Evolutionary conservation across 2,329 filamentous ascomycete species (phyloP).

Genomic region (Rhexocercosporidium sp.): DNA sequence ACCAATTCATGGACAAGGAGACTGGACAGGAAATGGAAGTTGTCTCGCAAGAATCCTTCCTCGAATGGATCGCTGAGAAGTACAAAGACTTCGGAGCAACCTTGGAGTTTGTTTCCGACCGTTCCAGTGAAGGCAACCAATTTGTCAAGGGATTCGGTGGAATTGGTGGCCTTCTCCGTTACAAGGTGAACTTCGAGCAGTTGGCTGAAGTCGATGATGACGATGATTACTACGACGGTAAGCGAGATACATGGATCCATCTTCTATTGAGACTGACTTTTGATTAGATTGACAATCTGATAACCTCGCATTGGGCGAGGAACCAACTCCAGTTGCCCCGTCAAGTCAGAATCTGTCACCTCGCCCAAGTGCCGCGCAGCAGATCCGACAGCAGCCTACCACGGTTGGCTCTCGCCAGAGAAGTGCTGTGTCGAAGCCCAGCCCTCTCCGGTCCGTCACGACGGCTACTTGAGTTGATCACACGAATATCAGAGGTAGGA

Average conservation of each 20-base stretch:
- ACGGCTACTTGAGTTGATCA: slow-evolving; percentile 49
- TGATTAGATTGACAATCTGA: slow-evolving; percentile 82
- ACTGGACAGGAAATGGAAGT: slow-evolving; percentile 98
- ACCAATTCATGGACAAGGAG: slow-evolving; percentile 92
- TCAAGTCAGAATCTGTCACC: slow-evolving; percentile 49
- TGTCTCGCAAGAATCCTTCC: slow-evolving; percentile 83
- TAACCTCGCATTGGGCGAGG: slow-evolving; percentile 88
- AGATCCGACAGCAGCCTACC: slow-evolving; percentile 49
- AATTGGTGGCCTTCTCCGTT: slow-evolving; percentile 94
- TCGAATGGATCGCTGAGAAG: slow-evolving; percentile 99
- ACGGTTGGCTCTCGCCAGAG: slow-evolving; percentile 41
- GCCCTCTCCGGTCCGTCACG: slow-evolving; percentile 72
- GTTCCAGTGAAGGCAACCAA: slow-evolving; percentile 97
- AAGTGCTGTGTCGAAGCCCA: slow-evolving; percentile 60
- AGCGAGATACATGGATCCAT: not conserved
- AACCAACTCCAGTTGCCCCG: slow-evolving; percentile 68
- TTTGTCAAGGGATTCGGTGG: slow-evolving; percentile 99
- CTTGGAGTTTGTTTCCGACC: slow-evolving; percentile 96
- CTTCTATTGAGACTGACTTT: not conserved
- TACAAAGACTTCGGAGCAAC: slow-evolving; percentile 97
- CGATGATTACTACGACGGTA: slow-evolving; percentile 87
- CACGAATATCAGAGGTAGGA: slow-evolving; percentile 32
- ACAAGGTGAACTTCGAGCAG: slow-evolving; percentile 99
- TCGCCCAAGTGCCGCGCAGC: slow-evolving; percentile 49
- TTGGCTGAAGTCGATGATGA: slow-evolving; percentile 89